Evolutionary conservation across 805 yeast species (phyloP).

Genomic region (Komagataella mondaviorum): DNA sequence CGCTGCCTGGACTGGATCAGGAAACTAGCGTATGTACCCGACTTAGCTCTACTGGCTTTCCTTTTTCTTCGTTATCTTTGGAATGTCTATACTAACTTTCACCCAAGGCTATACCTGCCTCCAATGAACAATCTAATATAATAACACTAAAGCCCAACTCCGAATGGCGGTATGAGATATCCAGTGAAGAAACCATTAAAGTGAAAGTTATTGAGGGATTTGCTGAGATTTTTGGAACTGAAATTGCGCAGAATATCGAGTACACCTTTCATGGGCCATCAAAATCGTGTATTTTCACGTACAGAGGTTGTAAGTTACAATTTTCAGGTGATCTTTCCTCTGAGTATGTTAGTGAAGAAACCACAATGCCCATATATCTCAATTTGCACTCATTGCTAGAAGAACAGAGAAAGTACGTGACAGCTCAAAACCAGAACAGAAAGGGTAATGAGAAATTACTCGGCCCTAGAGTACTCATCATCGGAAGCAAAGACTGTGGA

Average conservation of each 20-base stretch:
- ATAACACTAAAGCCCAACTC: conserved; percentile 18
- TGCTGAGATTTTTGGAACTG: conserved; percentile 91
- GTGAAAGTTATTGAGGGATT: conserved; percentile 48
- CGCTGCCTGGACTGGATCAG: not conserved
- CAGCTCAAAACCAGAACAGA: conserved; percentile 12
- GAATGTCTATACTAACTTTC: not conserved
- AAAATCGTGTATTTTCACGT: conserved; percentile 42
- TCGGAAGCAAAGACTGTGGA: conserved; percentile 68
- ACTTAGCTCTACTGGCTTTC: not conserved
- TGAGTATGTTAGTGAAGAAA: conserved; percentile 62
- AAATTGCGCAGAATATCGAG: conserved; percentile 59
- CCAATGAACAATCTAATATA: not conserved
- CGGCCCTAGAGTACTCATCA: conserved; percentile 46
- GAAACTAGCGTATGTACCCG: not conserved
- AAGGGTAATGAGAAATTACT: not conserved
- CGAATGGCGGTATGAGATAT: conserved; percentile 75
- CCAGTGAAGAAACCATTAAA: conserved; percentile 30
- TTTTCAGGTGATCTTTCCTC: conserved; percentile 29
- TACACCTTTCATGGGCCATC: conserved; percentile 39
- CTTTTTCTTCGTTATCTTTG: no score
- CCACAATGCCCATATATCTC: conserved; percentile 47
- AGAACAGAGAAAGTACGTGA: conserved; percentile 21
- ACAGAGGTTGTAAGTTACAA: conserved; percentile 52
- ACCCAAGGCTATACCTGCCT: not conserved
- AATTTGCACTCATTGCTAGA: conserved; percentile 72